Percentiles rank a stretch among this genome's conserved stretches.
Evolutionary conservation across 345 rosid genomes (phyloP).

Genomic region (Syzygium jambos): DNA sequence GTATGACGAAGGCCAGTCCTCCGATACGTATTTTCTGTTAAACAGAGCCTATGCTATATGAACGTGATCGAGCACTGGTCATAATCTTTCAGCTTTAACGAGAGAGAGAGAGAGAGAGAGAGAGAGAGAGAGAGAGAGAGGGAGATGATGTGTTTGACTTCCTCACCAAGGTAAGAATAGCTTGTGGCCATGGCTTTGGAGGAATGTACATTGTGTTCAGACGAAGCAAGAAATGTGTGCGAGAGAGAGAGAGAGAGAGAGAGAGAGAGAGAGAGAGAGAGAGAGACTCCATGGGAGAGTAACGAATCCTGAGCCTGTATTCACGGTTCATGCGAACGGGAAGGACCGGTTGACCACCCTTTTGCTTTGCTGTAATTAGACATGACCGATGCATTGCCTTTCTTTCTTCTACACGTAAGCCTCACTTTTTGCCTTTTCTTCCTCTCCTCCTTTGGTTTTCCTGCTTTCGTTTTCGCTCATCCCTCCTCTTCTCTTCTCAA

Average conservation of each 20-base stretch:
- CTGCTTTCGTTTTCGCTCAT: not conserved
- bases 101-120: not conserved
- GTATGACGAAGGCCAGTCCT: not conserved
- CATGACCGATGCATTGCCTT: not conserved
- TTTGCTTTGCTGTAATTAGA: not conserved
- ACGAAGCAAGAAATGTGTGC: slow-evolving; percentile 1
- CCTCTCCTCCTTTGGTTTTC: slow-evolving; percentile 6
- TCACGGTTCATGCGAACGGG: not conserved
- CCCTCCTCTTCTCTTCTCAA: not conserved
- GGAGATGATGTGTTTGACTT: slow-evolving; percentile 25
- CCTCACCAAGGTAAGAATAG: slow-evolving; percentile 48
- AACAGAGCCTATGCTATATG: not conserved
- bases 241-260: not conserved
- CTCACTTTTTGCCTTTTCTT: slow-evolving; percentile 10
- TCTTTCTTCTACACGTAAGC: not conserved
- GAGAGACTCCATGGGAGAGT: not conserved
- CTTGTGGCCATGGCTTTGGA: slow-evolving; percentile 35
- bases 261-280: not conserved
- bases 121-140: not conserved
- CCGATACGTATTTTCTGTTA: not conserved
- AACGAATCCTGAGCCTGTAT: not conserved
- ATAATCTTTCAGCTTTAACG: not conserved
- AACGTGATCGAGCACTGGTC: not conserved
- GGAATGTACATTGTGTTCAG: not conserved
- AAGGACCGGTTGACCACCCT: not conserved